A percentile compares a stretch with the other conserved stretches of the same genome.
These are phyloP conservation scores for Microdochium bolleyi DNA, from an alignment of 2,329 filamentous ascomycete species.

Conservation along the genomic window DNA sequence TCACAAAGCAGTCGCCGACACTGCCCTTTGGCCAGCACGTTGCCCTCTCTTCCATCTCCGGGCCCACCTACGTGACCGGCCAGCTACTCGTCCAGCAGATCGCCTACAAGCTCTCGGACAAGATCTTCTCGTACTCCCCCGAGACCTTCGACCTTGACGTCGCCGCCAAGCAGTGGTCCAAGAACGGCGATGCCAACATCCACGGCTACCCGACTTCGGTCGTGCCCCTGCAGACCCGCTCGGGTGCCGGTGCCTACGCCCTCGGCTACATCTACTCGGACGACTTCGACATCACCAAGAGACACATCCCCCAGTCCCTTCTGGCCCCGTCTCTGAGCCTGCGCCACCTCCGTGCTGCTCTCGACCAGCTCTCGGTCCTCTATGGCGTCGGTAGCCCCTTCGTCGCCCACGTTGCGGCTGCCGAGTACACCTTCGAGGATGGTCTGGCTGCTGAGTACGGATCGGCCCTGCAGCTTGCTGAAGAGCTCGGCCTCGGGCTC, in stretches of 20 bases:
- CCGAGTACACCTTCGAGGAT: slow-evolving; percentile 65
- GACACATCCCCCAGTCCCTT: slow-evolving; percentile 84
- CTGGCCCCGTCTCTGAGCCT: slow-evolving; percentile 80
- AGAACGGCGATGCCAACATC: slow-evolving; percentile 64
- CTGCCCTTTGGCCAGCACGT: slow-evolving; percentile 51
- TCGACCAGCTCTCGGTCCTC: slow-evolving; percentile 87
- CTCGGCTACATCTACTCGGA: slow-evolving; percentile 97
- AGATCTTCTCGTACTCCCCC: slow-evolving; percentile 94
- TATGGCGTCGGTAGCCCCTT: slow-evolving; percentile 91
- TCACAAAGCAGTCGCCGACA: slow-evolving; percentile 38
- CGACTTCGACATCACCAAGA: slow-evolving; percentile 88
- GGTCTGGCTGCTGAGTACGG: slow-evolving; percentile 85
- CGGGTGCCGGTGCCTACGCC: slow-evolving; percentile 83
- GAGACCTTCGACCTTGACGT: slow-evolving; percentile 87
- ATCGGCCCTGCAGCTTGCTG: slow-evolving; percentile 68
- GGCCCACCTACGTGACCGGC: slow-evolving; percentile 86
- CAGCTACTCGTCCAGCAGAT: slow-evolving; percentile 95
- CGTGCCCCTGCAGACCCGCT: slow-evolving; percentile 74
- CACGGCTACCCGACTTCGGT: slow-evolving; percentile 75
- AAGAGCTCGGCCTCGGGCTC: slow-evolving; percentile 83
- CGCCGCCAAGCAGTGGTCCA: slow-evolving; percentile 72
- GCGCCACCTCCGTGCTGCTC: slow-evolving; percentile 67
- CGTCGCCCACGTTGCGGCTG: slow-evolving; percentile 84
- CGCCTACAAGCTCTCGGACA: slow-evolving; percentile 90
- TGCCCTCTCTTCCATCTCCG: slow-evolving; percentile 57